Evolutionary conservation across 495 filamentous ascomycete species (phyloP).

Genomic region (Filosporella fistucella): DNA sequence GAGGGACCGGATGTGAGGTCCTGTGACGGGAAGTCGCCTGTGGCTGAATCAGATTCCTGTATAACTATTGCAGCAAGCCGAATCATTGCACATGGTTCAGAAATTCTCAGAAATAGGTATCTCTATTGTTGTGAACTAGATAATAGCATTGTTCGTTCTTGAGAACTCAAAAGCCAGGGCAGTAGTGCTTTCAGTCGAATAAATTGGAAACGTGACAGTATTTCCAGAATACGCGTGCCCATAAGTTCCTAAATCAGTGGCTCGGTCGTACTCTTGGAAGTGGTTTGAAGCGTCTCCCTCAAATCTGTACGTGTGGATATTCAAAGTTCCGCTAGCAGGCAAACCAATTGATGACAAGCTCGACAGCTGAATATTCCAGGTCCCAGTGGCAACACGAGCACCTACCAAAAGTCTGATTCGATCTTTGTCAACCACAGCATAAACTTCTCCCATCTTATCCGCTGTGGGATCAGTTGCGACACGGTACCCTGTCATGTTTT

Average conservation of each 20-base stretch:
- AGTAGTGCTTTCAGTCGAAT: background rate
- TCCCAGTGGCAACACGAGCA: constrained; percentile 22
- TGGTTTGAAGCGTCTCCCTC: background rate
- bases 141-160: too few relatives aligned
- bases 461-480: constrained; percentile 23
- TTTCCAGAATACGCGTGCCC: background rate
- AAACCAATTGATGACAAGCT: constrained; percentile 26
- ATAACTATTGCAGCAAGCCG: too few relatives aligned
- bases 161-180: background rate
- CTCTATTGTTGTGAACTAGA: too few relatives aligned
- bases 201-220: background rate
- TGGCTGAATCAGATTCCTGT: too few relatives aligned
- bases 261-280: background rate
- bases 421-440: constrained; percentile 19
- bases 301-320: constrained; percentile 29
- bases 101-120: too few relatives aligned
- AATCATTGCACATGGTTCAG: too few relatives aligned
- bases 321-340: constrained; percentile 23
- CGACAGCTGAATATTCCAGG: constrained; percentile 27
- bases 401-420: constrained; percentile 27
- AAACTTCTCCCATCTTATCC: constrained; percentile 32
- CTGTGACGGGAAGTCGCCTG: too few relatives aligned
- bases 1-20: too few relatives aligned
- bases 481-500: constrained; percentile 34
- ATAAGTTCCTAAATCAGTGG: background rate